These are phyloP conservation scores for Candida patagonica DNA, from an alignment of 805 yeast species.

Conservation along the genomic window DNA sequence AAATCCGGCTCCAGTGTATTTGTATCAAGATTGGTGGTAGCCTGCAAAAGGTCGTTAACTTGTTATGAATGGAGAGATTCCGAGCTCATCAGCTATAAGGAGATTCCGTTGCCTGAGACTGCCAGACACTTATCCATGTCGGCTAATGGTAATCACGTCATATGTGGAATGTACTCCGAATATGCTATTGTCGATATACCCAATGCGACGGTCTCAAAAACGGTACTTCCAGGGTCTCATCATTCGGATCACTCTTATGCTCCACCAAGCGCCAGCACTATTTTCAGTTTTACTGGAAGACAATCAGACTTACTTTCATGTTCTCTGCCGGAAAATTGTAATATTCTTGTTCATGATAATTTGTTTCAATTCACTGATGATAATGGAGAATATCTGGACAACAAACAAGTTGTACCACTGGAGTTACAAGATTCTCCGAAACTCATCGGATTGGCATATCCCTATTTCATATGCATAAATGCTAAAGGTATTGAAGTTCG, in stretches of 20 bases:
- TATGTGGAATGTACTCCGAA: slow-evolving; percentile 21
- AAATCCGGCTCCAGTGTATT: slow-evolving; percentile 9
- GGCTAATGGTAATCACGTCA: slow-evolving; percentile 11
- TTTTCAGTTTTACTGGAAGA: slow-evolving; percentile 14
- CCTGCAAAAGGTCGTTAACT: slow-evolving; percentile 17
- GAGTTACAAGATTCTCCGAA: slow-evolving; percentile 17
- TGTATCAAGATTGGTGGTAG: slow-evolving; percentile 24
- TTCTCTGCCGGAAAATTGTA: slow-evolving; percentile 1
- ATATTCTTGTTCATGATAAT: slow-evolving; percentile 10
- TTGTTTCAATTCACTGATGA: slow-evolving; percentile 7
- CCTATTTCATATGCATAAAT: slow-evolving; percentile 30
- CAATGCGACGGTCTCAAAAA: slow-evolving; percentile 1
- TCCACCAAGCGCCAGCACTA: slow-evolving; percentile 10
- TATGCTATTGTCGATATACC: slow-evolving; percentile 17
- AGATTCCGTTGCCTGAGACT: slow-evolving; percentile 23
- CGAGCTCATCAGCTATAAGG: slow-evolving; percentile 22
- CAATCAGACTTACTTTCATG: slow-evolving; percentile 10
- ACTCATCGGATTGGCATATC: slow-evolving; percentile 30
- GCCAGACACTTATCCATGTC: slow-evolving; percentile 20
- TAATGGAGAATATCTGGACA: slow-evolving; percentile 12
- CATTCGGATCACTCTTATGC: not conserved
- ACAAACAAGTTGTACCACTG: not conserved
- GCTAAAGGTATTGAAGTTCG: slow-evolving; percentile 30
- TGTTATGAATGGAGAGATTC: slow-evolving; percentile 24
- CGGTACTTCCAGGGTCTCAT: slow-evolving; percentile 9